Conservation (phyloP, 805 yeast genomes). For the Diddensiella transvaalensis region DNA sequence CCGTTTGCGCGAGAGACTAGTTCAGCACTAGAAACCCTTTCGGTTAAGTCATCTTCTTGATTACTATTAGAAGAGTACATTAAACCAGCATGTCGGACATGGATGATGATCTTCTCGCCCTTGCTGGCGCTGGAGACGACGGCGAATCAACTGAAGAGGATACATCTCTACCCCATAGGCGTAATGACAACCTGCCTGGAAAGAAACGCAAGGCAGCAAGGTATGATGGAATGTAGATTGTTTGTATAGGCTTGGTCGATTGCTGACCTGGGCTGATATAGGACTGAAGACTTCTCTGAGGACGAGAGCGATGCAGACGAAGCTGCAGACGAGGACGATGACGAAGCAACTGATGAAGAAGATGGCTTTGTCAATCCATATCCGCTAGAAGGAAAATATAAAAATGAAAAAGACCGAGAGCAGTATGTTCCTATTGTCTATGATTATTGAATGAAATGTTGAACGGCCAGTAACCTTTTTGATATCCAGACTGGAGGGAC, state of each 20-base stretch:
- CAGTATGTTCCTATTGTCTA: no score
- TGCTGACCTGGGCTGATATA: no score
- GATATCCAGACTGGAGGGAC: constrained; percentile 45
- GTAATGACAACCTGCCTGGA: background rate
- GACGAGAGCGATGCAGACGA: constrained; percentile 33
- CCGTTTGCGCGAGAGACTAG: no score
- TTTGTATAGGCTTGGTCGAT: no score
- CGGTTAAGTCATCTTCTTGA: no score
- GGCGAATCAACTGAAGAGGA: constrained; percentile 22
- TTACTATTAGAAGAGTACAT: no score
- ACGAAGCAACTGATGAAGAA: constrained; percentile 35
- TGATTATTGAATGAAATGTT: no score
- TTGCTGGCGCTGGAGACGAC: constrained; percentile 74
- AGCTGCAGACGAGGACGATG: constrained; percentile 33
- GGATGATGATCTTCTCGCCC: constrained; percentile 85
- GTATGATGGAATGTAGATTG: constrained; percentile 5
- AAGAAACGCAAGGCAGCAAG: constrained; percentile 10
- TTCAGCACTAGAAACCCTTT: no score
- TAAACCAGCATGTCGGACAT: constrained; percentile 5
- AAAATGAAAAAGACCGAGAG: constrained; percentile 72
- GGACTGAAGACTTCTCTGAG: constrained; percentile 3
- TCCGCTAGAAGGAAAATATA: constrained; percentile 89
- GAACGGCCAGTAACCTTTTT: no score
- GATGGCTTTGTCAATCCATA: constrained; percentile 60
- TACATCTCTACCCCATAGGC: constrained; percentile 1